Percentiles rank a stretch among this genome's conserved stretches.
Conservation (phyloP, 2,329 filamentous ascomycete species). For the Simplicillium aogashimaense region DNA sequence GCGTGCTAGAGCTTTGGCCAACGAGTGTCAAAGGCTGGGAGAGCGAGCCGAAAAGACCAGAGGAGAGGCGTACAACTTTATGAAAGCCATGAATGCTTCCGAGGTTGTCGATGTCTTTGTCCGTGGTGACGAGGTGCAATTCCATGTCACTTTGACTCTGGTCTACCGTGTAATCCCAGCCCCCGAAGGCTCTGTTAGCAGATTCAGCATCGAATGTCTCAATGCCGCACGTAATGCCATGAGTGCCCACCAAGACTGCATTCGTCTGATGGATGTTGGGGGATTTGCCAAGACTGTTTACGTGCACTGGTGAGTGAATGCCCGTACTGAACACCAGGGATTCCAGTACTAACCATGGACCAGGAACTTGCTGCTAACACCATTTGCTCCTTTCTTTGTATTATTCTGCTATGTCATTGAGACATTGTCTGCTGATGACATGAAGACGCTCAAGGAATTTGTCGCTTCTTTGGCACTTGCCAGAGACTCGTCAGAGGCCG, state of each 20-base stretch:
- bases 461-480: slow-evolving; percentile 42
- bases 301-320: slow-evolving; percentile 38
- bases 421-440: slow-evolving; percentile 40
- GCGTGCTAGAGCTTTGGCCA: slow-evolving; percentile 26
- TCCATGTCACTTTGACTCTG: slow-evolving; percentile 37
- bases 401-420: slow-evolving; percentile 50
- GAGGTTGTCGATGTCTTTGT: slow-evolving; percentile 32
- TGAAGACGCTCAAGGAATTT: slow-evolving; percentile 45
- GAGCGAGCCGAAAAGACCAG: slow-evolving; percentile 23
- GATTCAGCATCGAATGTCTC: slow-evolving; percentile 39
- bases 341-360: background rate
- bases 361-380: slow-evolving; percentile 45
- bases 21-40: slow-evolving; percentile 25
- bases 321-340: background rate
- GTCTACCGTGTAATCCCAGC: slow-evolving; percentile 42
- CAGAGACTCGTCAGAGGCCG: slow-evolving; percentile 43
- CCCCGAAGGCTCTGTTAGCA: slow-evolving; percentile 26
- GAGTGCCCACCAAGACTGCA: slow-evolving; percentile 32
- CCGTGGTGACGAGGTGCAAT: slow-evolving; percentile 35
- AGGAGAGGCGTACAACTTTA: slow-evolving; percentile 22
- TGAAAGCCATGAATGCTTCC: slow-evolving; percentile 26
- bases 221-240: slow-evolving; percentile 39
- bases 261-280: slow-evolving; percentile 29
- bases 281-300: slow-evolving; percentile 34
- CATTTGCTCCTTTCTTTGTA: slow-evolving; percentile 50